A percentile compares a stretch with the other conserved stretches of the same genome.
These are phyloP conservation scores for Venturiaceae sp. DNA, from an alignment of 2,329 filamentous ascomycete genomes.

Conservation along the genomic window DNA sequence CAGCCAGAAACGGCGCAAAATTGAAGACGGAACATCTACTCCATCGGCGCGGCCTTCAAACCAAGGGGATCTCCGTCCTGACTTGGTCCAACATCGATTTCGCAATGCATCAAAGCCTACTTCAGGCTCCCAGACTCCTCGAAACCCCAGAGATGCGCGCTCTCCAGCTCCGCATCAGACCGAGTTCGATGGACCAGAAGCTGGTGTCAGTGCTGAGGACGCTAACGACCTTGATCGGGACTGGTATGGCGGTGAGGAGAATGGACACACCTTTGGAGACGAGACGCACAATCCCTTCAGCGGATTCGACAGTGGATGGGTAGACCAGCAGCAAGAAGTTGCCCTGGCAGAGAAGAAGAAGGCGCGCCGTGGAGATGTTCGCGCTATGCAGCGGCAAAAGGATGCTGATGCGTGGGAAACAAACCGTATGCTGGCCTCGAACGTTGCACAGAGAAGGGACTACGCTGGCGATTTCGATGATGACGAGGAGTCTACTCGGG, in stretches of 20 bases:
- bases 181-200: conserved; percentile 54
- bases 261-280: conserved; percentile 77
- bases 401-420: conserved; percentile 98
- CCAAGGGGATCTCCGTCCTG: conserved; percentile 20
- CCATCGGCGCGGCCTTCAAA: conserved; percentile 39
- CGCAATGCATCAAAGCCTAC: conserved; percentile 14
- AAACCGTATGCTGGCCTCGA: conserved; percentile 94
- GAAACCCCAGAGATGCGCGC: conserved; percentile 11
- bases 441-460: conserved; percentile 82
- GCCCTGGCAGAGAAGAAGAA: conserved; percentile 73
- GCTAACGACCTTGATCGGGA: conserved; percentile 72
- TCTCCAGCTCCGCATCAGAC: conserved; percentile 37
- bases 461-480: conserved; percentile 75
- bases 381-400: conserved; percentile 61
- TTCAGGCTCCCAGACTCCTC: conserved; percentile 25
- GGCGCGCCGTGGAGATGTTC: conserved; percentile 48
- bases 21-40: conserved; percentile 52
- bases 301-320: conserved; percentile 59
- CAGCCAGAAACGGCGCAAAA: conserved; percentile 55
- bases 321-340: conserved; percentile 66
- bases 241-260: conserved; percentile 86
- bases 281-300: conserved; percentile 91
- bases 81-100: conserved; percentile 14
- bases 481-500: conserved; percentile 79
- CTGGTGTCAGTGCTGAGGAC: conserved; percentile 56